These are phyloP conservation scores for Echeveria elegans DNA, from an alignment of 164 flowering plant species.

Conservation along the genomic window DNA sequence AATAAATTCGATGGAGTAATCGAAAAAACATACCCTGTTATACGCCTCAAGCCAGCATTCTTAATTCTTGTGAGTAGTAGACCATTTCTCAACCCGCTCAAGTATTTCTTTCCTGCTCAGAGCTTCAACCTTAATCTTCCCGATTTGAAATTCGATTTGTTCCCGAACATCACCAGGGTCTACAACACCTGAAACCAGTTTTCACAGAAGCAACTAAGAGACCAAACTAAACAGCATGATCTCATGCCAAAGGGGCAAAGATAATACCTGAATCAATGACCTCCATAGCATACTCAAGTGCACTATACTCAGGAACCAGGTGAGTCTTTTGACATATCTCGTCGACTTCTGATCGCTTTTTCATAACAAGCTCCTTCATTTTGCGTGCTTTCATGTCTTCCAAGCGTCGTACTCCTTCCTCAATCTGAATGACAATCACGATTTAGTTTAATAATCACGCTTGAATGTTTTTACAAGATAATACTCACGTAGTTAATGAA, in stretches of 20 bases:
- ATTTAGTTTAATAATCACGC: neutral
- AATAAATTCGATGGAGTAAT: neutral
- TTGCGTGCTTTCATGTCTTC: conserved; percentile 7
- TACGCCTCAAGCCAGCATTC: conserved; percentile 90
- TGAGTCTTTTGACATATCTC: conserved; percentile 14
- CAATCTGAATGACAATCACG: neutral
- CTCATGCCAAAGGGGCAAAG: neutral
- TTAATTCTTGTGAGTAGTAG: conserved; percentile 66
- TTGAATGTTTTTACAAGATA: neutral
- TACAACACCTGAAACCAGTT: conserved; percentile 31
- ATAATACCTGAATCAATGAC: conserved; percentile 34
- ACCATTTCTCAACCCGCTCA: conserved; percentile 77
- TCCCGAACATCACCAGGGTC: conserved; percentile 43
- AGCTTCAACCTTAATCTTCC: conserved; percentile 60
- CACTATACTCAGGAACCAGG: conserved; percentile 19
- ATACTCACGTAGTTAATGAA: neutral
- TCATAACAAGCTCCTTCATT: conserved; percentile 8
- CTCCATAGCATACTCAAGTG: conserved; percentile 23
- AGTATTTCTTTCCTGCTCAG: conserved; percentile 70
- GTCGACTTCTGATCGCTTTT: neutral
- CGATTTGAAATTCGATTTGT: conserved; percentile 53
- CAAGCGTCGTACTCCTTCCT: conserved; percentile 4
- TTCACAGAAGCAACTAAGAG: neutral
- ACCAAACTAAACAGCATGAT: neutral
- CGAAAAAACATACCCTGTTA: conserved; percentile 44